Conservation (phyloP, 2,329 filamentous ascomycete species). For the Aspergillus pseudoterreus region DNA sequence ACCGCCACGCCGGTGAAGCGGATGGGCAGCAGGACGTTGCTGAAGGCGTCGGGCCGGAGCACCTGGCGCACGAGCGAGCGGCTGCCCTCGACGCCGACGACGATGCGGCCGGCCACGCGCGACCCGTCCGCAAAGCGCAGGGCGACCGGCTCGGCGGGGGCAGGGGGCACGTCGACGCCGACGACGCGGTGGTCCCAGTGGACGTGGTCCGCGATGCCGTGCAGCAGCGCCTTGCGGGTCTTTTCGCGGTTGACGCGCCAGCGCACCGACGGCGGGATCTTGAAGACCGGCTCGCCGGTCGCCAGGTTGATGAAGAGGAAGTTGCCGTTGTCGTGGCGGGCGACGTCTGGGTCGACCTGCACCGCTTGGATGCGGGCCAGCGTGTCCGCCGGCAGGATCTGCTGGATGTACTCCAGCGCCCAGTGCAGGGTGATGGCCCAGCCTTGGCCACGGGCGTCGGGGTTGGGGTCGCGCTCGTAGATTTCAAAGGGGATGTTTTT, state of each 20-base stretch:
- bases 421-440: conserved; percentile 27
- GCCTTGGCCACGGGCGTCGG: conserved; percentile 21
- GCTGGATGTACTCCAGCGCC: conserved; percentile 20
- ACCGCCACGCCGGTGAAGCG: conserved; percentile 23
- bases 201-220: conserved; percentile 20
- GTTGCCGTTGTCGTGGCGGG: conserved; percentile 21
- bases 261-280: conserved; percentile 25
- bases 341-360: conserved; percentile 22
- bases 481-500: conserved; percentile 28
- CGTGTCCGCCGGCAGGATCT: conserved; percentile 17
- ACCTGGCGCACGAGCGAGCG: conserved; percentile 20
- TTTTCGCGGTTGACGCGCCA: conserved; percentile 27
- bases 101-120: conserved; percentile 10
- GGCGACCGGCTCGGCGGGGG: background rate
- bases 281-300: conserved; percentile 25
- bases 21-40: conserved; percentile 16
- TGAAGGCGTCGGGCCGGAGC: conserved; percentile 20
- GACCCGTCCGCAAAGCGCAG: conserved; percentile 12
- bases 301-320: conserved; percentile 28
- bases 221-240: conserved; percentile 15
- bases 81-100: conserved; percentile 20
- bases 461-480: conserved; percentile 26
- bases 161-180: conserved; percentile 5
- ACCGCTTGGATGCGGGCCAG: conserved; percentile 15
- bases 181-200: conserved; percentile 17